Evolutionary conservation across 2,329 filamentous ascomycete species (phyloP).

Genomic region (Fusarium subglutinans): DNA sequence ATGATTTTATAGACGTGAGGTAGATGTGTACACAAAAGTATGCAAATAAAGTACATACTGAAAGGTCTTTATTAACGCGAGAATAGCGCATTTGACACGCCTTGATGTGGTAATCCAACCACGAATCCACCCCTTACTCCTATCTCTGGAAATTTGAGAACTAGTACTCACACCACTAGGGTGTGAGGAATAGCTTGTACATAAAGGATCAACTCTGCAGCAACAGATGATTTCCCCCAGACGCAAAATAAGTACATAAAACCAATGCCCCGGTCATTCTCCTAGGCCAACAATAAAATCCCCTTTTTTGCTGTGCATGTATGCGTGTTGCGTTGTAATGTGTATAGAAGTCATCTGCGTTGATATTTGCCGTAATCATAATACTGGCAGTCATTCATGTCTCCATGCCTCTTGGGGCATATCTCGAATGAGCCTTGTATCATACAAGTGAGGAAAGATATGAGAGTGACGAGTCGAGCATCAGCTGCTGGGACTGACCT

Average conservation of each 20-base stretch:
- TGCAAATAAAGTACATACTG: constrained; percentile 31
- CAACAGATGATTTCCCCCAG: neutral
- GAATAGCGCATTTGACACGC: constrained; percentile 10
- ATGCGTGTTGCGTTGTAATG: constrained; percentile 13
- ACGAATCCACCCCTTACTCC: neutral
- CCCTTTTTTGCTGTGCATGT: constrained; percentile 15
- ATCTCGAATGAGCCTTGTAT: constrained; percentile 4
- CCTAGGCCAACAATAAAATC: constrained; percentile 26
- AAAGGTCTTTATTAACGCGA: constrained; percentile 33
- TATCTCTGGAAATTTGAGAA: constrained; percentile 6
- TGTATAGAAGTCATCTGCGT: constrained; percentile 2
- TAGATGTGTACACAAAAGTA: constrained; percentile 3
- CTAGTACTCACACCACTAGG: constrained; percentile 3
- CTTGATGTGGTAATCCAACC: neutral
- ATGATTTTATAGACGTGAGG: neutral
- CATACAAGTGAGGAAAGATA: constrained; percentile 16
- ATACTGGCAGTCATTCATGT: neutral
- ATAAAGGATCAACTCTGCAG: neutral
- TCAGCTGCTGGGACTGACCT: neutral
- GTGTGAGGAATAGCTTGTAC: constrained; percentile 5
- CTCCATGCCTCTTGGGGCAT: neutral
- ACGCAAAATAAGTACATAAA: constrained; percentile 17
- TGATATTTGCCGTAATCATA: constrained; percentile 10
- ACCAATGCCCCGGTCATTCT: constrained; percentile 16
- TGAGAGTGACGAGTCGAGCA: neutral